Percentiles rank a stretch among this genome's conserved stretches.
These are phyloP conservation scores for Cenchrus fungigraminus DNA, from an alignment of 176 grass and related monocot genomes.

Conservation along the genomic window DNA sequence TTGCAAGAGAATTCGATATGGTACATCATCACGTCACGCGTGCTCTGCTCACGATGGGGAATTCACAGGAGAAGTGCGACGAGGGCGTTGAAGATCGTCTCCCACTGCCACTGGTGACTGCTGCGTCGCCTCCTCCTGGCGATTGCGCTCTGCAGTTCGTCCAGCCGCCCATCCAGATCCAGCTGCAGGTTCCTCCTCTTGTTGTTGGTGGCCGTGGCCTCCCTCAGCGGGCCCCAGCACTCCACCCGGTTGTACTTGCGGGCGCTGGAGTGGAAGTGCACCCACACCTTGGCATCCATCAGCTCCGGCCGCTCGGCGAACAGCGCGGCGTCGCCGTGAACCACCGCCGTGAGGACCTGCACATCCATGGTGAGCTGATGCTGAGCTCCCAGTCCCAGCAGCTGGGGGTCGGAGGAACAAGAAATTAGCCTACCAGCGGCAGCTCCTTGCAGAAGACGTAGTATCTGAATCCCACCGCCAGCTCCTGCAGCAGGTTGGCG, in stretches of 20 bases:
- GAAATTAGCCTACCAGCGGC: conserved; percentile 55
- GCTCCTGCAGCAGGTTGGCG: conserved; percentile 76
- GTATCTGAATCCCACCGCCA: conserved; percentile 83
- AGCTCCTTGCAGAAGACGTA: conserved; percentile 94
- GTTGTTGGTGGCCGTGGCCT: conserved; percentile 25
- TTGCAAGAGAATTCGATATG: no score
- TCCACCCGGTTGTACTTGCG: conserved; percentile 83
- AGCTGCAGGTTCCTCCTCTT: conserved; percentile 45
- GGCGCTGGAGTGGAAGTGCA: conserved; percentile 86
- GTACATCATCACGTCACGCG: no score
- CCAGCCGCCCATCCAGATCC: conserved; percentile 42
- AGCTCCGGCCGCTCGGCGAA: conserved; percentile 75
- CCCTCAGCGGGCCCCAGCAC: conserved; percentile 82
- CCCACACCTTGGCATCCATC: conserved; percentile 83
- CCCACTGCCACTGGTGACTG: conserved; percentile 14
- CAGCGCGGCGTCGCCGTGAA: conserved; percentile 72
- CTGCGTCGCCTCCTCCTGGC: conserved; percentile 35
- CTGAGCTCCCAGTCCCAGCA: no score
- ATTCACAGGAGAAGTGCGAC: conserved; percentile 70
- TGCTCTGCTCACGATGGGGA: no score
- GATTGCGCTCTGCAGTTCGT: conserved; percentile 47
- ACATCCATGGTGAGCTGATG: no score
- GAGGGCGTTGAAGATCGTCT: conserved; percentile 72
- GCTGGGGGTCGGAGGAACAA: no score
- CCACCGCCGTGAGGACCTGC: conserved; percentile 83